Evolutionary conservation across 2,329 filamentous ascomycete genomes (phyloP).

Genomic region (Dendrostoma leiphaemia): DNA sequence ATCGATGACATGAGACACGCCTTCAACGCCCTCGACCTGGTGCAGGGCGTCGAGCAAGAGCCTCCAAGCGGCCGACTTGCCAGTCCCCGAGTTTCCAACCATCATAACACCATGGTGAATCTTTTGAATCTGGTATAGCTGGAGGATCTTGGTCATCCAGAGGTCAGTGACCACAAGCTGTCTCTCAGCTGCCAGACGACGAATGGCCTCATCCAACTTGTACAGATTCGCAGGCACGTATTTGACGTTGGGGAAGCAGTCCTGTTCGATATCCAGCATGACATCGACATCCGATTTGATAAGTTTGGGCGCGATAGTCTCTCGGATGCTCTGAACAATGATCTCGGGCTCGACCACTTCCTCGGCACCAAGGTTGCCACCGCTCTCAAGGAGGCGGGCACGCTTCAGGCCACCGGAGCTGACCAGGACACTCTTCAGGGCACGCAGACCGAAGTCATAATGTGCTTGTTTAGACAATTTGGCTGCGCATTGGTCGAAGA

Average conservation of each 20-base stretch:
- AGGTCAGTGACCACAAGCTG: slow-evolving; percentile 87
- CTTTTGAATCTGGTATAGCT: slow-evolving; percentile 96
- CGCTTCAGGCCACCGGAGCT: slow-evolving; percentile 97
- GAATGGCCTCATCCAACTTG: slow-evolving; percentile 77
- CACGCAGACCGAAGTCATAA: slow-evolving; percentile 97
- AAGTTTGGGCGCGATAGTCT: slow-evolving; percentile 96
- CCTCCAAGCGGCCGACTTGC: slow-evolving; percentile 95
- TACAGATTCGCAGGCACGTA: slow-evolving; percentile 89
- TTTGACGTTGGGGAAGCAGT: slow-evolving; percentile 87
- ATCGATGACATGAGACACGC: slow-evolving; percentile 95
- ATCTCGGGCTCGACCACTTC: slow-evolving; percentile 90
- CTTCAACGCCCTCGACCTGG: slow-evolving; percentile 85
- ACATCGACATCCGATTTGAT: slow-evolving; percentile 89
- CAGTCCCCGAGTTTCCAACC: slow-evolving; percentile 96
- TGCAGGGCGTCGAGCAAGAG: slow-evolving; percentile 88
- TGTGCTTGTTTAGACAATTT: slow-evolving; percentile 93
- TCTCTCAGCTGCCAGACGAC: slow-evolving; percentile 76
- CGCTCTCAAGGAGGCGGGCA: slow-evolving; percentile 63
- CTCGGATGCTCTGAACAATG: slow-evolving; percentile 95
- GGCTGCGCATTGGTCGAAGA: slow-evolving; percentile 87
- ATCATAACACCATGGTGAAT: slow-evolving; percentile 99
- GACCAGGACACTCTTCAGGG: slow-evolving; percentile 95
- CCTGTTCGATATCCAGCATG: slow-evolving; percentile 78
- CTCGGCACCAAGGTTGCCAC: slow-evolving; percentile 60
- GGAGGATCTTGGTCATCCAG: slow-evolving; percentile 97